Evolutionary conservation across 371 early-diverging fungal species (phyloP).

Genomic region (Mucor sp.): DNA sequence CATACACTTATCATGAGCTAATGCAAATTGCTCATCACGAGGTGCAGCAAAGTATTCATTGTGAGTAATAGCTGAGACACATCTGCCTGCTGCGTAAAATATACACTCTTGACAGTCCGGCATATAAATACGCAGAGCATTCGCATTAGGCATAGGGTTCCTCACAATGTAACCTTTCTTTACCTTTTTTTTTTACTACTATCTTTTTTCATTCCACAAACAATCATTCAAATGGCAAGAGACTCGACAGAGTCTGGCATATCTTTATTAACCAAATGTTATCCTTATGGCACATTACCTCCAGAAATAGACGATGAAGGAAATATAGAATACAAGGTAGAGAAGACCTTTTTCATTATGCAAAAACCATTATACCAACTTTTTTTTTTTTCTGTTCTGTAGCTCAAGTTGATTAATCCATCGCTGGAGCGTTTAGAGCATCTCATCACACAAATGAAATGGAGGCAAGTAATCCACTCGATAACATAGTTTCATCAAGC

Average conservation of each 20-base stretch:
- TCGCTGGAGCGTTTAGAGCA: conserved; percentile 77
- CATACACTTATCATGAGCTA: neutral
- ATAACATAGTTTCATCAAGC: neutral
- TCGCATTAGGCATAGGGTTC: neutral
- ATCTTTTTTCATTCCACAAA: neutral
- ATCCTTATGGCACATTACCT: conserved; percentile 53
- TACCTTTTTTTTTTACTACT: neutral
- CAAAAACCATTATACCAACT: neutral
- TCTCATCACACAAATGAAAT: conserved; percentile 89
- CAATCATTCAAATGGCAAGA: conserved; percentile 14
- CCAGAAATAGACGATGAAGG: conserved; percentile 85
- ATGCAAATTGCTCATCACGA: neutral
- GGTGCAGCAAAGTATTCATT: neutral
- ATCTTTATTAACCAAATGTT: conserved; percentile 22
- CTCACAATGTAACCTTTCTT: neutral
- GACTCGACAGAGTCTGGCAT: neutral
- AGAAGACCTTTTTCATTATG: neutral
- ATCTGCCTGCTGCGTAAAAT: neutral
- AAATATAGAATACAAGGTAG: conserved; percentile 88
- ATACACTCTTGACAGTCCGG: neutral
- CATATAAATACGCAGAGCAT: neutral
- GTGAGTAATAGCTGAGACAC: neutral
- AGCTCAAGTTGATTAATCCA: conserved; percentile 80
- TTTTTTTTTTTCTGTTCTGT: neutral
- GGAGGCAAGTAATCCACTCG: conserved; percentile 58